A percentile compares a stretch with the other conserved stretches of the same genome.
These are phyloP conservation scores for Venturia carpophila DNA, from an alignment of 2,329 filamentous ascomycete species.

Conservation along the genomic window DNA sequence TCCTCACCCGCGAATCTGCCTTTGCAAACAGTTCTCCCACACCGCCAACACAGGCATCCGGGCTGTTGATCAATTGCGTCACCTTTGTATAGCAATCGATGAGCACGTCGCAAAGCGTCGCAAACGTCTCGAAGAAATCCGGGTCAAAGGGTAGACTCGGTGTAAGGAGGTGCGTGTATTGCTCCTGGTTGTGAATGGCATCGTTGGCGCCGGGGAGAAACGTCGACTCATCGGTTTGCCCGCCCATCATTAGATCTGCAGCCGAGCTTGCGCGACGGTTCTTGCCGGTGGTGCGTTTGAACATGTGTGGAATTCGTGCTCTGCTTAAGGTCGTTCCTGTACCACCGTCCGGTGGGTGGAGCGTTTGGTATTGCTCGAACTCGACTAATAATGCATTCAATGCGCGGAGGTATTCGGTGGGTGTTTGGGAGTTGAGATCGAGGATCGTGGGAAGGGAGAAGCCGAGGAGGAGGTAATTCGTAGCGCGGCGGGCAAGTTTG, in stretches of 20 bases:
- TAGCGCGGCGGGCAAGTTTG: constrained; percentile 81
- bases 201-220: constrained; percentile 22
- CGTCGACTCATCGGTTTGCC: constrained; percentile 4
- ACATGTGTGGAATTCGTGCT: constrained; percentile 57
- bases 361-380: constrained; percentile 87
- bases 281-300: constrained; percentile 40
- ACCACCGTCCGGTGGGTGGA: constrained; percentile 70
- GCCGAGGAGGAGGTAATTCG: constrained; percentile 87
- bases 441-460: constrained; percentile 83
- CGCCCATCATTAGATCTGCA: constrained; percentile 36
- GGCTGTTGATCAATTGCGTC: constrained; percentile 64
- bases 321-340: constrained; percentile 65
- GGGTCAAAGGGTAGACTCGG: constrained; percentile 90
- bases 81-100: constrained; percentile 86
- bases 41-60: constrained; percentile 53
- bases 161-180: constrained; percentile 55
- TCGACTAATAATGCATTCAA: constrained; percentile 79
- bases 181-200: constrained; percentile 25
- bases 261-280: constrained; percentile 49
- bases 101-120: constrained; percentile 87
- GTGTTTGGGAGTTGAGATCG: constrained; percentile 73
- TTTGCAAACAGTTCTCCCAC: constrained; percentile 85
- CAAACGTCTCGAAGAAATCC: constrained; percentile 94
- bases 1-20: constrained; percentile 75
- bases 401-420: constrained; percentile 78